Evolutionary conservation across 2,329 filamentous ascomycete species (phyloP), one percentile per base, ranked within the genome.

Genomic region (Epichloe typhina): DNA sequence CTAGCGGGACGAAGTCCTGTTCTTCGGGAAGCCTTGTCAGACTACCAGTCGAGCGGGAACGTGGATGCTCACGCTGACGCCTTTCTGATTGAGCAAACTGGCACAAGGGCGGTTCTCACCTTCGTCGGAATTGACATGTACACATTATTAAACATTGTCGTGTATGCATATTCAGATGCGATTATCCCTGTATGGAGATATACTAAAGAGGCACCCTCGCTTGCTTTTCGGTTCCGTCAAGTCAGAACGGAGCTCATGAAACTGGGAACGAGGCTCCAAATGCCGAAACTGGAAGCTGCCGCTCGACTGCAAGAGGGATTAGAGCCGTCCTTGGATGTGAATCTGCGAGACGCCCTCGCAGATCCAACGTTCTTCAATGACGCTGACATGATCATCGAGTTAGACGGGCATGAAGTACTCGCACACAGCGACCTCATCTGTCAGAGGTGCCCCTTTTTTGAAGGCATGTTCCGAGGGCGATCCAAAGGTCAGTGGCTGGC

Each of bases 181-280:
- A 70, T 90, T 15, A 74, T 95, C 35, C 88, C 93, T 53, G 85
- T 90, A 17, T 97, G 93, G 93, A 86, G 90, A 56, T 83, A 85
- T 55, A 83, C 83, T 4, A 79, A 77, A 6, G 77, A 82, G 54
- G 77, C 80, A 19, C 78, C 82, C 3, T 69, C 78, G 11, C 71
- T 84, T 62, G 83, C 86, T 0, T 76, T 79, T 58, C 77, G 86
- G 40, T 95, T 88, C 63, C 84, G 89, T 23, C 82, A 90, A 59
- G 76, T 95, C 17, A 83, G 91, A 19, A 76, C 73, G 0, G 91
- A 97, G 61, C 70, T 97, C n/a, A 93, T 95, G 83, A 91, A 82
- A 56, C 59, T 90, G n/a, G 84, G 87, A 9, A 79, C 79, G 1
- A 77, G 77, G 50, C 73, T 97, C 1, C 80, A 84, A 13, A 74